Base-by-base conservation (phyloP, 2,329 filamentous ascomycete species). In the Cladosporium colombiae region DNA sequence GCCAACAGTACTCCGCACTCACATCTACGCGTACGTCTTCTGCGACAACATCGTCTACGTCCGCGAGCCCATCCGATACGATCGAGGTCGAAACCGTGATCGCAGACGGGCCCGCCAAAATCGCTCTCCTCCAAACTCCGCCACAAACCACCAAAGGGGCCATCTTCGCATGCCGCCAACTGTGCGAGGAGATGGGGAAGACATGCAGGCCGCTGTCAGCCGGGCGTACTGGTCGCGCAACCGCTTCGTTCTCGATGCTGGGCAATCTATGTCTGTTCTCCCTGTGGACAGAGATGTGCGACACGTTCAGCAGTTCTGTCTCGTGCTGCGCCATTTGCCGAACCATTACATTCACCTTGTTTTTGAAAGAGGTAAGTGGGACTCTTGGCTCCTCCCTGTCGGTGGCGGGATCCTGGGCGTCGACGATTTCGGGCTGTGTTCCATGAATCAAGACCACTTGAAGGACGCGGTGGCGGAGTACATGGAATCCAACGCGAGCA, bases 101-200 rank as follows among this genome's bases (percentile, higher is more conserved):
- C 0, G 33, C 56, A 10, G 14, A 58, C 23, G 13, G 11, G 1
- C 56, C 35, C 7, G 5, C 5, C 13, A n/a, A n/a, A n/a, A n/a
- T n/a, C n/a, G n/a, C n/a, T n/a, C n/a, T n/a, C n/a, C n/a, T n/a
- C n/a, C n/a, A n/a, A n/a, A n/a, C n/a, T n/a, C n/a, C n/a, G n/a
- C n/a, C n/a, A n/a, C n/a, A n/a, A n/a, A n/a, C n/a, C n/a, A n/a
- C n/a, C 44, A 35, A 35, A 6, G 44, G 25, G 2, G 1, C 29
- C 31, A 61, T 61, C n/a, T 14, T 52, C 6, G 25, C 58, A 5
- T 61, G 58, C 4, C 58, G 58, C 18, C n/a, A 61, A n/a, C 44
- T 61, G 1, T 61, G 52, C 29, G 1, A 10, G 3, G 58, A 52
- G 27, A 50, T 61, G 40, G 27, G 7, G 7, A 13, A 27, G 7